Evolutionary conservation across 208 protist genomes (phyloP), one percentile per base, ranked within the genome.

Genomic region (Zelonia costaricensis): DNA sequence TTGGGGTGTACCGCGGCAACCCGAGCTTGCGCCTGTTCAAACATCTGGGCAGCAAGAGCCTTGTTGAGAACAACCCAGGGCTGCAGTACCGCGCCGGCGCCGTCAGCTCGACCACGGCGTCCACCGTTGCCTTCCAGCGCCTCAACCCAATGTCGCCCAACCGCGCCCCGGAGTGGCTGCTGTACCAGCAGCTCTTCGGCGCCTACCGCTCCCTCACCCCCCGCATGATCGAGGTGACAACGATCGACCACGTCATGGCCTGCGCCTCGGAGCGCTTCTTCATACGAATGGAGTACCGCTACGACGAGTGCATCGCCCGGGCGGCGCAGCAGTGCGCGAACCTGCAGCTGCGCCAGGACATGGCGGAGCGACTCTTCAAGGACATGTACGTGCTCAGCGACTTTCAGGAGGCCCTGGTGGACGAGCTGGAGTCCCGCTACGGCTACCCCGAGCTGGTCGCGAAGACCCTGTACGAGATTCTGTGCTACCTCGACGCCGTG

Each of bases 401-500:
- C 62, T 94, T 96, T 63, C 91, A 96, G 62, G 84, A 94, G 46
- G 78, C 84, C 25, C 43, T 96, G 40, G 64, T 96, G 16, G 79
- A 92, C 30, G 91, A 93, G 76, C 72, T 96, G 25, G 91, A 96
- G 80, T 59, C 72, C 18, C 83, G 87, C 1, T 96, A 94, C 65
- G 76, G 78, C 23, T 93, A 83, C 42, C 87, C 91, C 1, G 87
- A 96, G 67, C 75, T 96, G 46, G 88, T 96, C 36, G 85, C 82
- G 46, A 96, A 96, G 65, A 82, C 73, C 1, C 48, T 93, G 9
- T 96, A 96, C 66, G 91, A 96, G 62, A 79, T 96, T 48, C 69
- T 96, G n/a, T 93, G 86, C 73, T 94, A 82, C 69, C 68, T 96
- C 48, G 88, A 96, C 61, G 85, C 85, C 16, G 79, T 77, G 36